phyloP scores from a whole-genome alignment of 1,284 basidiomycete genomes.

The Puccinia triticina region DNA sequence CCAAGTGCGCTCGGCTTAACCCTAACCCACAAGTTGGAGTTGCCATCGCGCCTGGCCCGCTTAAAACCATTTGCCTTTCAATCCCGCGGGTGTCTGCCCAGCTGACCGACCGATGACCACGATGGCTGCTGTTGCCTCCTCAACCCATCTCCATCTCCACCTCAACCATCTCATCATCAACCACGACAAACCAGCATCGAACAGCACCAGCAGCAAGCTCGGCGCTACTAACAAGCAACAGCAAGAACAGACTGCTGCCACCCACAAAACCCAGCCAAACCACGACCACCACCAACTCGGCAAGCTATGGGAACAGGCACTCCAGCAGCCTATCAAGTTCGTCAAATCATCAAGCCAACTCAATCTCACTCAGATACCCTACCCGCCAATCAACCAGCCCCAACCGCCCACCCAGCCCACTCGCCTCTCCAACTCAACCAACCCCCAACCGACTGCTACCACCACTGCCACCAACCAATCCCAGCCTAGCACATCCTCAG shows the following conservation, averaged over 20 bases:
- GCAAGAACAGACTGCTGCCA: not conserved
- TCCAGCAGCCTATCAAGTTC: slow-evolving; percentile 34
- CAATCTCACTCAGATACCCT: slow-evolving; percentile 21
- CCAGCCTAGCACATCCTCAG: not conserved
- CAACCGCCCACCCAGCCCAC: not conserved
- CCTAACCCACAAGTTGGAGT: too few species aligned
- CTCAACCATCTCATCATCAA: slow-evolving; percentile 21
- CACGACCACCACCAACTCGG: slow-evolving; percentile 1
- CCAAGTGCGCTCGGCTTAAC: too few species aligned
- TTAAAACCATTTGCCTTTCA: too few species aligned
- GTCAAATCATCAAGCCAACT: not conserved
- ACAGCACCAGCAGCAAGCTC: not conserved
- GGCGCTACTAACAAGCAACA: too few species aligned
- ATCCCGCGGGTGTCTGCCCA: too few species aligned
- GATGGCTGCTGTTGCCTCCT: slow-evolving; percentile 25
- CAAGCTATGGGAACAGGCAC: slow-evolving; percentile 35
- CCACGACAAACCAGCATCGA: not conserved
- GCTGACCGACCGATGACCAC: not conserved
- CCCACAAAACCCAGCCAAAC: not conserved
- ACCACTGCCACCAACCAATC: not conserved
- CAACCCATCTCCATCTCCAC: slow-evolving; percentile 12
- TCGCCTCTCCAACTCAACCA: slow-evolving; percentile 2
- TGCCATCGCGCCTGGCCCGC: too few species aligned
- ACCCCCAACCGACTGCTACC: not conserved
- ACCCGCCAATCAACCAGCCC: slow-evolving; percentile 28